Evolutionary conservation across 2,329 filamentous ascomycete species (phyloP), one percentile per base, ranked within the genome.

Genomic region (Fusarium mundagurra): DNA sequence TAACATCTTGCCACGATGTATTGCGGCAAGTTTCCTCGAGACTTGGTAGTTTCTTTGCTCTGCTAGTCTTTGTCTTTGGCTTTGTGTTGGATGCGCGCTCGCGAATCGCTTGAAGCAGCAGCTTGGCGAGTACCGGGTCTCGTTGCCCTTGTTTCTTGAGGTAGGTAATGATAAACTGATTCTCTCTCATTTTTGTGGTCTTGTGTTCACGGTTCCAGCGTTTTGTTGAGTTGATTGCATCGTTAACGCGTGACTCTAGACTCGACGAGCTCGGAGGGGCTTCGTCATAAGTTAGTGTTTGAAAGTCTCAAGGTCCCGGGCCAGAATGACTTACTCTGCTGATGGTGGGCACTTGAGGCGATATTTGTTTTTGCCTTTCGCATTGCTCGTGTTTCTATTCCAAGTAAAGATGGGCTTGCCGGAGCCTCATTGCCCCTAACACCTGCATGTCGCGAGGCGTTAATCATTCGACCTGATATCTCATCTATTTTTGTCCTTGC

Each of bases 141-240:
- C 83, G 78, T 60, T 81, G 81, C 4, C 79, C 80, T 62, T 84
- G 83, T 61, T 83, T 81, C 61, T 72, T 78, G 57, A 84, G 78
- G 60, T 84, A 84, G 29, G 74, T 77, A 22, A 69, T 67, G 33
- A 76, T 74, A 57, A 84, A 84, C 16, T 68, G 62, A 22, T 73
- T 75, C 38, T 84, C 82, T n/a, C 69, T 39, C 45, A 79, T 69
- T 33, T 45, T 53, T 5, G 81, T 83, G 11, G 72, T 78, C 61
- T 84, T 84, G 75, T 82, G 81, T 36, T 84, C 82, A 34, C 76
- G 77, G 69, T 84, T 82, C 83, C 83, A 84, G 44, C 82, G 81
- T 47, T 81, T 80, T 17, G 83, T 84, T 1, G 83, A 84, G 59
- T 73, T 74, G 65, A 84, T 78, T 24, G 81, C 69, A 43, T 84